Conservation (phyloP, 805 yeast species). For the Tetrapisispora fleetii region DNA sequence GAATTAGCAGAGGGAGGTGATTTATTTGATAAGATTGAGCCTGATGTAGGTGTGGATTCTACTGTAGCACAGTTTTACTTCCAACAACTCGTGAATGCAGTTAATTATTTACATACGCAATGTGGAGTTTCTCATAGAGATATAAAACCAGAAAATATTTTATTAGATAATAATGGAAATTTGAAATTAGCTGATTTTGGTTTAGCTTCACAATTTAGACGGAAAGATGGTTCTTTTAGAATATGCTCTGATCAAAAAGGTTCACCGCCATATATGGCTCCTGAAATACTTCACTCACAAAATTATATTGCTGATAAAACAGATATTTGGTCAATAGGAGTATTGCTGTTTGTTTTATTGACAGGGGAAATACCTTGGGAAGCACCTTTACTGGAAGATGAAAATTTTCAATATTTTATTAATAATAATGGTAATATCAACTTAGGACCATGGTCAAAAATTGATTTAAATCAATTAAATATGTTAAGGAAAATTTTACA, state of each 20-base stretch:
- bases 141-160: slow-evolving; percentile 65
- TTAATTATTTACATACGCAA: slow-evolving; percentile 47
- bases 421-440: slow-evolving; percentile 38
- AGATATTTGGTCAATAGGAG: slow-evolving; percentile 66
- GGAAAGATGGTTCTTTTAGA: slow-evolving; percentile 39
- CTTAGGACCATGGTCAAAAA: slow-evolving; percentile 44
- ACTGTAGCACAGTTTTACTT: slow-evolving; percentile 62
- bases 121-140: slow-evolving; percentile 69
- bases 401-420: slow-evolving; percentile 35
- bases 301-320: slow-evolving; percentile 47
- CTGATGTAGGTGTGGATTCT: slow-evolving; percentile 58
- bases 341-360: slow-evolving; percentile 49
- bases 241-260: slow-evolving; percentile 50
- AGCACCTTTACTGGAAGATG: slow-evolving; percentile 45
- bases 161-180: slow-evolving; percentile 54
- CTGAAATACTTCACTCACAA: slow-evolving; percentile 42
- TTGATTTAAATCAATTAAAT: slow-evolving; percentile 41
- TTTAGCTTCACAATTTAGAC: slow-evolving; percentile 50
- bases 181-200: slow-evolving; percentile 74
- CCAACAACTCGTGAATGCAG: slow-evolving; percentile 52
- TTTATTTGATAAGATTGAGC: slow-evolving; percentile 68
- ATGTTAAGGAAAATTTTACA: slow-evolving; percentile 44
- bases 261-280: slow-evolving; percentile 72
- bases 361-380: slow-evolving; percentile 70
- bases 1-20: slow-evolving; percentile 71